Evolutionary conservation across 306 rosid species (phyloP).

Genomic region (Ceratonia siliqua): DNA sequence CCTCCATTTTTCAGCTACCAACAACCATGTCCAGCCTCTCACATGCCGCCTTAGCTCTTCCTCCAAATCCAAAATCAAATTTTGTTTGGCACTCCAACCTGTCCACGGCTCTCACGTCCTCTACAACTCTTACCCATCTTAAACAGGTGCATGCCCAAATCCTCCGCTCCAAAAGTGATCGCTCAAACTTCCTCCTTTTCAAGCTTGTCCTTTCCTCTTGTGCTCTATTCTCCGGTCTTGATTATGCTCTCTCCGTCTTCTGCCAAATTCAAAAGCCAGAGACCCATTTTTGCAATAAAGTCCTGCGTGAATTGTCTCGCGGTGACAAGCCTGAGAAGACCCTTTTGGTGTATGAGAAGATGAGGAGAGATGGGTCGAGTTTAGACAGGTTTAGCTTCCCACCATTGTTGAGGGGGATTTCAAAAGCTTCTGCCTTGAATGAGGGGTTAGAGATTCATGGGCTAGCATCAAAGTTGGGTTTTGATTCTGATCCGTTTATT

Average conservation of each 20-base stretch:
- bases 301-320: slow-evolving; percentile 68
- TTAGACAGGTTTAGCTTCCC: slow-evolving; percentile 78
- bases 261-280: slow-evolving; percentile 49
- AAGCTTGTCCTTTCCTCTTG: slow-evolving; percentile 50
- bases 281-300: slow-evolving; percentile 59
- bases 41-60: slow-evolving; percentile 27
- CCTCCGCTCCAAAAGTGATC: slow-evolving; percentile 47
- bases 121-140: slow-evolving; percentile 50
- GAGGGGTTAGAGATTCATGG: slow-evolving; percentile 81
- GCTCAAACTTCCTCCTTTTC: slow-evolving; percentile 45
- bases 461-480: slow-evolving; percentile 61
- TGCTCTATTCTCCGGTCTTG: slow-evolving; percentile 46
- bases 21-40: slow-evolving; percentile 25
- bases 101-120: slow-evolving; percentile 46
- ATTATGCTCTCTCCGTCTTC: slow-evolving; percentile 73
- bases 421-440: slow-evolving; percentile 47
- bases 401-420: slow-evolving; percentile 64
- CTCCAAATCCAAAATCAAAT: slow-evolving; percentile 28
- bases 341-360: slow-evolving; percentile 54
- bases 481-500: slow-evolving; percentile 67
- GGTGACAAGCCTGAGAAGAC: slow-evolving; percentile 48
- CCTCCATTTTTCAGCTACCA: not conserved
- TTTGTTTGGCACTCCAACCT: slow-evolving; percentile 31
- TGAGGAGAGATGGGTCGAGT: slow-evolving; percentile 48
- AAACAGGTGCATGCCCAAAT: slow-evolving; percentile 76